Evolutionary conservation across 225 moss, liverwort and hornwort genomes (phyloP), one percentile per base, ranked within the genome.

Genomic region (Sphagnum contortum): DNA sequence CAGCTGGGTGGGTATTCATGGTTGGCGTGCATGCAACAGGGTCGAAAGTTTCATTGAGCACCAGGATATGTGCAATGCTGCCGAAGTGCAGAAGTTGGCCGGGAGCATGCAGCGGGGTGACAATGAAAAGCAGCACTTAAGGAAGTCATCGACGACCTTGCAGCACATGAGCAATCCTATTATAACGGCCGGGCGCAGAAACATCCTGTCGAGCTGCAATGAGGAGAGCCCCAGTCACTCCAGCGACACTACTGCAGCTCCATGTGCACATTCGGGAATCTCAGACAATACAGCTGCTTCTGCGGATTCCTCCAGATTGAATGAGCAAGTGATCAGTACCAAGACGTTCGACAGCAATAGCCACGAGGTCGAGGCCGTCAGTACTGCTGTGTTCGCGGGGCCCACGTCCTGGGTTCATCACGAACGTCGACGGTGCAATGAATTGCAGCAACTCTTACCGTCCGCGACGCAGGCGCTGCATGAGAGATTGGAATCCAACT

Each of bases 31-130:
- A 6, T 48, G 47, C 1, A 48, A 1, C 79, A 89, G 89, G 69
- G 89, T 89, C 13, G 89, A 89, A 76, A 87, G 83, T 72, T 89
- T 89, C 70, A 89, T 89, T 50, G 89, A 89, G 72, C 89, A 89
- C 69, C 89, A 89, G 57, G 89, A 89, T 66, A 76, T 73, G 4
- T 89, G 89, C 56, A 72, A 62, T 8, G 75, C 81, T 4, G 83
- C 80, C 46, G 86, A 81, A 50, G 65, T 73, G 29, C 80, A 79
- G 64, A 73, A 66, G 73, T 68, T 67, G 14, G 60, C 70, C 3
- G 69, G 56, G 13, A 75, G 14, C 46, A 29, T 29, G 29, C 29
- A 29, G 29, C 29, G 29, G 71, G 65, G 6, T 64, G 67, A 47
- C 74, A 78, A 51, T 68, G 63, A 4, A 80, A 78, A 64, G 57